These are phyloP conservation scores for Sporothrix schenckii DNA, from an alignment of 2,329 filamentous ascomycete species.

Conservation along the genomic window DNA sequence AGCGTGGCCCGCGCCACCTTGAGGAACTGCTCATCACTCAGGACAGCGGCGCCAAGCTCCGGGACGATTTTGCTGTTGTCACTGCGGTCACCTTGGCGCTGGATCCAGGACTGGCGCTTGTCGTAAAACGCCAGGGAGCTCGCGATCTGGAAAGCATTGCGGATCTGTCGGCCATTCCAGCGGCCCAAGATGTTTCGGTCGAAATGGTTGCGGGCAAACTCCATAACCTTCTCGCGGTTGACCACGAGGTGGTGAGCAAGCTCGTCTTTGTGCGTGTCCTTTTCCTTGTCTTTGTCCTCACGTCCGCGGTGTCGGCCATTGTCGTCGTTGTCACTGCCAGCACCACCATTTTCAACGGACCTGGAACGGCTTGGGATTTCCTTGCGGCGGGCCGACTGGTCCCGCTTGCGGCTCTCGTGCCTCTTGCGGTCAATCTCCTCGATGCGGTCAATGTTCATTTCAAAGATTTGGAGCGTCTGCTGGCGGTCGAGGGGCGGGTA, in stretches of 20 bases:
- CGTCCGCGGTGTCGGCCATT: not conserved
- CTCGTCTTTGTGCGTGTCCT: conserved; percentile 12
- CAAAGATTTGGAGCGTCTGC: conserved; percentile 35
- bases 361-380: not conserved
- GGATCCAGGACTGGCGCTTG: conserved; percentile 30
- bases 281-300: not conserved
- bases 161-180: conserved; percentile 45
- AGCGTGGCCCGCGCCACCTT: conserved; percentile 23
- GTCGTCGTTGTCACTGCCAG: not conserved
- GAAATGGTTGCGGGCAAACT: conserved; percentile 31
- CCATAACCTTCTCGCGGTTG: conserved; percentile 25
- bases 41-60: conserved; percentile 11
- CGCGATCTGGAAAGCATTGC: conserved; percentile 44
- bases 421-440: conserved; percentile 31
- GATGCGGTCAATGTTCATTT: conserved; percentile 34
- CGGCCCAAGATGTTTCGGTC: conserved; percentile 20
- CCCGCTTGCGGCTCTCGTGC: not conserved
- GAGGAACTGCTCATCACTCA: conserved; percentile 28
- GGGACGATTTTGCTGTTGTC: not conserved
- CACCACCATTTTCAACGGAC: not conserved
- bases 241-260: conserved; percentile 21
- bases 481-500: conserved; percentile 40
- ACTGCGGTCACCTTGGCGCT: not conserved
- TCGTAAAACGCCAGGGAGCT: conserved; percentile 35
- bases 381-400: not conserved